Evolutionary conservation across 2,329 filamentous ascomycete species (phyloP).

Genomic region (Penicillium sp.): DNA sequence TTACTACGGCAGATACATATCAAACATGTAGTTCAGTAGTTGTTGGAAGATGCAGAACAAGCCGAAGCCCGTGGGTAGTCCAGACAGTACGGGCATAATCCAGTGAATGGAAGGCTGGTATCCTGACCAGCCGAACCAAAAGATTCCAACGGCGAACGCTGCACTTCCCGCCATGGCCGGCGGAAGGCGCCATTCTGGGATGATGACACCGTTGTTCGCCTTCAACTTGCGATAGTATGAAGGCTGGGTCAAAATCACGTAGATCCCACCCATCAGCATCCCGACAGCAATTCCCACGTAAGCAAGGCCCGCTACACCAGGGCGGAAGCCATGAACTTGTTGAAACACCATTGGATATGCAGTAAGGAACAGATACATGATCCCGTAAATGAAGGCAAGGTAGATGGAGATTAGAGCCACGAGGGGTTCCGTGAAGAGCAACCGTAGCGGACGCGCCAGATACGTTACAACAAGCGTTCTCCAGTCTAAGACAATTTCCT

Average conservation of each 20-base stretch:
- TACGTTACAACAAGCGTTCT: slow-evolving; percentile 43
- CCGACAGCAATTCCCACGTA: slow-evolving; percentile 52
- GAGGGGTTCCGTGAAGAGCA: slow-evolving; percentile 52
- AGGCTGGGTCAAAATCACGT: slow-evolving; percentile 47
- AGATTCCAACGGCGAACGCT: slow-evolving; percentile 50
- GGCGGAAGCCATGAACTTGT: slow-evolving; percentile 43
- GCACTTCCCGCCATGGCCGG: slow-evolving; percentile 54
- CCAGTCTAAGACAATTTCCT: slow-evolving; percentile 33
- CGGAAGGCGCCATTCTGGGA: slow-evolving; percentile 51
- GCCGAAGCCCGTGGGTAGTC: slow-evolving; percentile 53
- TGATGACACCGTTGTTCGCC: slow-evolving; percentile 35
- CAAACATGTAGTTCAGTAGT: slow-evolving; percentile 37
- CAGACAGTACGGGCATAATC: slow-evolving; percentile 47
- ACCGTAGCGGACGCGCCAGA: slow-evolving; percentile 32
- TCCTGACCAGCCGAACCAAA: slow-evolving; percentile 20
- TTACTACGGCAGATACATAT: neutral
- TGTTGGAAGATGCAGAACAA: neutral
- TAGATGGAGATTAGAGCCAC: slow-evolving; percentile 34
- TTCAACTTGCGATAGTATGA: slow-evolving; percentile 44
- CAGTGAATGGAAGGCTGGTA: slow-evolving; percentile 36
- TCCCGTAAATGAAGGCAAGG: slow-evolving; percentile 37
- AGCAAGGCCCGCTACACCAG: slow-evolving; percentile 48
- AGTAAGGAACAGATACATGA: slow-evolving; percentile 51
- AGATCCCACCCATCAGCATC: slow-evolving; percentile 42
- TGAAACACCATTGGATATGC: slow-evolving; percentile 53